These are phyloP conservation scores for Coffea eugenioides DNA, from an alignment of 257 asterid genomes.

Conservation along the genomic window DNA sequence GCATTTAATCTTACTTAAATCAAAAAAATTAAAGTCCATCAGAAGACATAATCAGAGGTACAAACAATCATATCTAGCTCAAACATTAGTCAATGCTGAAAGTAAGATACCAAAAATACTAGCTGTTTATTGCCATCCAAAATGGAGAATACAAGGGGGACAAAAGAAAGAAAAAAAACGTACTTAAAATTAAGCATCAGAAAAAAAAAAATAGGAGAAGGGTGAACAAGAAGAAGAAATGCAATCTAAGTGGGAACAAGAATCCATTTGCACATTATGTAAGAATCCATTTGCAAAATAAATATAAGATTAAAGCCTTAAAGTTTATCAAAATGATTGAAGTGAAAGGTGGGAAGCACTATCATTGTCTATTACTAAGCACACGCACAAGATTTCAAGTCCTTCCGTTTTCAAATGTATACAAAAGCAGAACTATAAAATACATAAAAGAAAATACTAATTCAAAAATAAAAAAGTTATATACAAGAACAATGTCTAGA, in stretches of 20 bases:
- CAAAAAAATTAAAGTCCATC: background rate
- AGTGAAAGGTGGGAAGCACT: slow-evolving; percentile 63
- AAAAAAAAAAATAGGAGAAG: background rate
- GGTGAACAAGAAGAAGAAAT: slow-evolving; percentile 20
- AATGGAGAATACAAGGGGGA: background rate
- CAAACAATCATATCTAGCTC: background rate
- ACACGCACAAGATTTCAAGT: slow-evolving; percentile 24
- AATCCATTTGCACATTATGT: slow-evolving; percentile 54
- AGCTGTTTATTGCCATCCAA: background rate
- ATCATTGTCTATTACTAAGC: slow-evolving; percentile 36
- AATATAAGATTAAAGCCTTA: slow-evolving; percentile 29
- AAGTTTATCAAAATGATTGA: slow-evolving; percentile 44
- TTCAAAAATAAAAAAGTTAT: background rate
- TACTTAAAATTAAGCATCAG: background rate
- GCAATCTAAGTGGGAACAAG: slow-evolving; percentile 41
- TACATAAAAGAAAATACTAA: background rate
- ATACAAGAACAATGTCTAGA: slow-evolving; percentile 4
- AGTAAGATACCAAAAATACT: background rate
- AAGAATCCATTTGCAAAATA: slow-evolving; percentile 51
- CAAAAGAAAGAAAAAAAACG: background rate
- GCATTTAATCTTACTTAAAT: background rate
- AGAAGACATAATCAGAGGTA: background rate
- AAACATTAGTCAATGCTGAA: slow-evolving; percentile 2
- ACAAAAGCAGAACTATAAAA: slow-evolving; percentile 10
- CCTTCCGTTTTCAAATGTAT: slow-evolving; percentile 27